Evolutionary conservation across 352 stramenopile genomes (phyloP), one percentile per base, ranked within the genome.

Genomic region (Phytophthora pisi): DNA sequence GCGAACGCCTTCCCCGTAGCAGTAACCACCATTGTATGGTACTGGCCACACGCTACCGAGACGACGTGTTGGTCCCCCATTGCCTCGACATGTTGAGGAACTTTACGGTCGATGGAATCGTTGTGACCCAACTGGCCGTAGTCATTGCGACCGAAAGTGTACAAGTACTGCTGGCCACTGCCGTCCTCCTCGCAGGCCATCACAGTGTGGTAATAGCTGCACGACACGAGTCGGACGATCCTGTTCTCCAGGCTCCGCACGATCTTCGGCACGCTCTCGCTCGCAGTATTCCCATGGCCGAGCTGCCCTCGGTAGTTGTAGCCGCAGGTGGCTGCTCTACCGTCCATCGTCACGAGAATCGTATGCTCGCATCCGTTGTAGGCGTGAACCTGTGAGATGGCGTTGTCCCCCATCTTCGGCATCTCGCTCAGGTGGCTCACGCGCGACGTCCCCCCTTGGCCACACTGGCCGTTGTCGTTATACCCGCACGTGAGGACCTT

Each of bases 331-430:
- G 88, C 88, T 10, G 88, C 75, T 43, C 79, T 70, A 2, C 94
- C 94, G 28, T 97, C 88, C 53, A 83, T 68, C 2, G 83, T 87
- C 0, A 98, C 78, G 1, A 95, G 50, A 5, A 98, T 78, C 0
- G 88, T 96, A 64, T 98, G 94, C 57, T 98, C 94, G 61, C 94
- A 98, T 4, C 94, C 94, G 57, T 98, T 98, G 66, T 97, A 98
- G 4, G 93, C 91, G 59, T 98, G 89, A 0, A 98, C 86, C 73
- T 97, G 86, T 3, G 70, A 50, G 15, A 96, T 76, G 9, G 26
- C 38, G 8, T 70, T 66, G 8, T 84, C 77, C 18, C 72, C 75
- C 23, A 96, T 62, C 42, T 89, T 92, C 3, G 81, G 73, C 0
- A 98, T 68, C 15, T 90, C 75, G 0, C 83, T 96, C 30, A 97